Evolutionary conservation across 208 protist genomes (phyloP).

Genomic region (Leishmania tropica): DNA sequence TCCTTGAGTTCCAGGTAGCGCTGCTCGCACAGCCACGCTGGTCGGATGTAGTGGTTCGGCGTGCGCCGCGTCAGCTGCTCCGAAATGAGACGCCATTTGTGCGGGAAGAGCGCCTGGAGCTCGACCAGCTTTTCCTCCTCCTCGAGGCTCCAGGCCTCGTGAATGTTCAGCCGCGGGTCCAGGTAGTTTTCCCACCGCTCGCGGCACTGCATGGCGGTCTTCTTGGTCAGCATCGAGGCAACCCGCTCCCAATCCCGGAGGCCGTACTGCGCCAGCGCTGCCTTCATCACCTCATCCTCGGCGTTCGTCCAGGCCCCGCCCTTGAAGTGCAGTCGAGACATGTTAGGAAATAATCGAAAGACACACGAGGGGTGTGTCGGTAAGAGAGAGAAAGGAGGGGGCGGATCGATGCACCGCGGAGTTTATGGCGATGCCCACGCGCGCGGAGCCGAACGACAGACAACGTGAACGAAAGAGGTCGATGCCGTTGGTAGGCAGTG

Average conservation of each 20-base stretch:
- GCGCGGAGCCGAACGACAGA: not conserved
- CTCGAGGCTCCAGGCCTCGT: conserved; percentile 98
- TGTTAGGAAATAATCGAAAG: conserved; percentile 24
- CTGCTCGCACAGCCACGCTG: conserved; percentile 98
- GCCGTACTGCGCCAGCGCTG: conserved; percentile 99
- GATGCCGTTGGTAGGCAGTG: not conserved
- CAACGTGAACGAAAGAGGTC: not conserved
- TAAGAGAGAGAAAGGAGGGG: not conserved
- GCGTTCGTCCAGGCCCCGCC: conserved; percentile 99
- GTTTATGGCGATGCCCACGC: not conserved
- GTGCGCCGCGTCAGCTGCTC: conserved; percentile 70
- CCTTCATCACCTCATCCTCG: conserved; percentile 99
- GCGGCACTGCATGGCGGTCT: conserved; percentile 99
- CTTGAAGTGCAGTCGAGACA: conserved; percentile 94
- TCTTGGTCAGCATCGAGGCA: conserved; percentile 97
- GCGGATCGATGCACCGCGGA: not conserved
- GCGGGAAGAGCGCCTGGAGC: conserved; percentile 98
- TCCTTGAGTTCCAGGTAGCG: conserved; percentile 98
- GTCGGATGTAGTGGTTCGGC: conserved; percentile 93
- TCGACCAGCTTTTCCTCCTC: conserved; percentile 99
- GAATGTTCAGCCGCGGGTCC: conserved; percentile 98
- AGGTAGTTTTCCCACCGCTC: conserved; percentile 99
- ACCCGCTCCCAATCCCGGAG: conserved; percentile 99
- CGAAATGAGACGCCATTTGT: conserved; percentile 99
- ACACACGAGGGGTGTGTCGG: not conserved